Evolutionary conservation across 2,329 filamentous ascomycete genomes (phyloP), one percentile per base, ranked within the genome.

Genomic region (Colletotrichum chlorophyti): DNA sequence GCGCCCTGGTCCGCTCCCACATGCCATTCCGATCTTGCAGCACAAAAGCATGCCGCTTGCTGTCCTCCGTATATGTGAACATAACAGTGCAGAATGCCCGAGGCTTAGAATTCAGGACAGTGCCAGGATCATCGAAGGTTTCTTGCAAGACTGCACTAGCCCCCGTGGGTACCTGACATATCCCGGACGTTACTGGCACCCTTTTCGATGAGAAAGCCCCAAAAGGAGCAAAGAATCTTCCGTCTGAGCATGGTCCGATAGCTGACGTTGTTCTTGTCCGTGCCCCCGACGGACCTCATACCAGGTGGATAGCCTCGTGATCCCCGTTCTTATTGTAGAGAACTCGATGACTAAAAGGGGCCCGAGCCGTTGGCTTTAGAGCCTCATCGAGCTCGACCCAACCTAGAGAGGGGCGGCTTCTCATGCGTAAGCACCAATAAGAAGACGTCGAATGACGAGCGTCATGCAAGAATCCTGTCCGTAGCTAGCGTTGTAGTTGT

Each of bases 51-150:
- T n/a, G n/a, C n/a, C n/a, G n/a, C n/a, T n/a, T n/a, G n/a, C n/a
- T n/a, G n/a, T n/a, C n/a, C n/a, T n/a, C n/a, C n/a, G n/a, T n/a
- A n/a, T n/a, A n/a, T n/a, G n/a, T n/a, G n/a, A n/a, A n/a, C n/a
- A n/a, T n/a, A n/a, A n/a, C n/a, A n/a, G n/a, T n/a, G n/a, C n/a
- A n/a, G n/a, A n/a, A n/a, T n/a, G n/a, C n/a, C 47, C 46, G 53
- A 53, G 32, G 53, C 40, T 40, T 58, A 53, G 48, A n/a, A 14
- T 27, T 5, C 24, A 41, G 15, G 32, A 53, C 48, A 46, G 40
- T 38, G 40, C 24, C 21, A 57, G 37, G 29, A 49, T 37, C 55
- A 59, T 49, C 19, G 55, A 55, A 45, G 27, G 29, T 37, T 59
- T 37, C 42, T 27, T 59, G 43, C 40, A 43, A 27, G 31, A 21